These are phyloP conservation scores for Yamagishiella unicocca DNA, from an alignment of 139 green algal species.

Conservation along the genomic window DNA sequence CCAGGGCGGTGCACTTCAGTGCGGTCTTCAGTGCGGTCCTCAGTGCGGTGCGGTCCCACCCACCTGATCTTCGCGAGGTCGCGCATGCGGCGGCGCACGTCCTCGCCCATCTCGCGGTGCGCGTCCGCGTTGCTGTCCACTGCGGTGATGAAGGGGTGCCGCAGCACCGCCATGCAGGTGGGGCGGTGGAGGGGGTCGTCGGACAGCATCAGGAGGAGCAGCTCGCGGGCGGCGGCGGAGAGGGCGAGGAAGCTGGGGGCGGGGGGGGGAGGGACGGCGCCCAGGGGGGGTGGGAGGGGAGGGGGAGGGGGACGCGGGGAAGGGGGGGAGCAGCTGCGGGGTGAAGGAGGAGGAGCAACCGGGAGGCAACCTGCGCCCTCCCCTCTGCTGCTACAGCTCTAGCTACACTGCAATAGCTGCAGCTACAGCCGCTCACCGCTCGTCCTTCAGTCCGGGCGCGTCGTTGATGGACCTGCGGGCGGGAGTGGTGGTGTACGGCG, in stretches of 20 bases:
- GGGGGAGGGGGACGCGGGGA: too few relatives aligned
- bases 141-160: slow-evolving; percentile 33
- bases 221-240: background rate
- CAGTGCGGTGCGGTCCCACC: background rate
- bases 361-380: too few relatives aligned
- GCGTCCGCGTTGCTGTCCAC: slow-evolving; percentile 19
- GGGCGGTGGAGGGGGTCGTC: slow-evolving; percentile 4
- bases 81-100: background rate
- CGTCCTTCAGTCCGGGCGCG: slow-evolving; percentile 47
- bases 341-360: too few relatives aligned
- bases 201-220: slow-evolving; percentile 27
- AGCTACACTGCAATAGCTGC: too few relatives aligned
- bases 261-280: background rate
- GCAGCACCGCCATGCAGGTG: background rate
- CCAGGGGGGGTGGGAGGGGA: background rate
- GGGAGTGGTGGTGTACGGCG: too few relatives aligned
- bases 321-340: too few relatives aligned
- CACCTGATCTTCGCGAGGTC: background rate
- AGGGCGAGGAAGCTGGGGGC: slow-evolving; percentile 11
- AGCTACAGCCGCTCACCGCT: slow-evolving; percentile 32
- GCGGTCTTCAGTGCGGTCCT: too few relatives aligned
- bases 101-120: background rate
- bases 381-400: too few relatives aligned
- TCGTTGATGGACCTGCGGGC: too few relatives aligned
- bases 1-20: too few relatives aligned